A percentile compares a stretch with the other conserved stretches of the same genome.
phyloP scores from a whole-genome alignment of 1,139 yeast genomes.

The Yamadazyma songkhlaensis region DNA sequence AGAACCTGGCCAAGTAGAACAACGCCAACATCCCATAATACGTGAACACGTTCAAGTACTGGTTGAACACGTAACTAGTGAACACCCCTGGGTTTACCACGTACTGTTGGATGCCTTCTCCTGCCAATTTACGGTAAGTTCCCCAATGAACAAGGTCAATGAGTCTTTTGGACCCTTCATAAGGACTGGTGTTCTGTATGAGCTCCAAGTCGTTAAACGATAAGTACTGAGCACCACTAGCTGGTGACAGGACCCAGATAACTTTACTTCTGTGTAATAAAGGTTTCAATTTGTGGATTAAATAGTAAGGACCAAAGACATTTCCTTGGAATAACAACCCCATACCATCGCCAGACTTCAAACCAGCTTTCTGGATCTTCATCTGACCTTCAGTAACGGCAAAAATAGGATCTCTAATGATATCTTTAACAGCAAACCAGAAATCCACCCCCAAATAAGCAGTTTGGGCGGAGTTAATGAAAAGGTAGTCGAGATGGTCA shows the following conservation, averaged over 20 bases:
- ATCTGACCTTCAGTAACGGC: conserved; percentile 85
- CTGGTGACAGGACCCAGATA: conserved; percentile 82
- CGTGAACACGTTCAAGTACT: conserved; percentile 72
- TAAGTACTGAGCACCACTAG: conserved; percentile 69
- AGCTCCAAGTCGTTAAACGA: conserved; percentile 75
- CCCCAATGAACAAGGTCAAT: conserved; percentile 82
- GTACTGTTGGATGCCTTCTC: conserved; percentile 63
- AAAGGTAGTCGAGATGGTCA: conserved; percentile 67
- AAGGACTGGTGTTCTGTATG: conserved; percentile 60
- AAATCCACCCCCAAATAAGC: conserved; percentile 86
- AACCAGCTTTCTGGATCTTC: conserved; percentile 77
- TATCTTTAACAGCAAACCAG: conserved; percentile 68
- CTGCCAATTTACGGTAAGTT: conserved; percentile 44
- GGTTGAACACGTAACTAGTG: conserved; percentile 75
- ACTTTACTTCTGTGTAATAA: conserved; percentile 60
- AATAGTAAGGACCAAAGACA: conserved; percentile 90
- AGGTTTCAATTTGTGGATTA: conserved; percentile 59
- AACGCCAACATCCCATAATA: conserved; percentile 81
- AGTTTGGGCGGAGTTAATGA: conserved; percentile 88
- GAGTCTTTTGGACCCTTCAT: conserved; percentile 89
- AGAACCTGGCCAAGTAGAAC: conserved; percentile 77
- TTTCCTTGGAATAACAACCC: conserved; percentile 94
- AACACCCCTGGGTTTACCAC: conserved; percentile 94
- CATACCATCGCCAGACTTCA: conserved; percentile 65
- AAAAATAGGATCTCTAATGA: conserved; percentile 60